Evolutionary conservation across 2,329 filamentous ascomycete genomes (phyloP), one percentile per base, ranked within the genome.

Genomic region (Aulographum hederae): DNA sequence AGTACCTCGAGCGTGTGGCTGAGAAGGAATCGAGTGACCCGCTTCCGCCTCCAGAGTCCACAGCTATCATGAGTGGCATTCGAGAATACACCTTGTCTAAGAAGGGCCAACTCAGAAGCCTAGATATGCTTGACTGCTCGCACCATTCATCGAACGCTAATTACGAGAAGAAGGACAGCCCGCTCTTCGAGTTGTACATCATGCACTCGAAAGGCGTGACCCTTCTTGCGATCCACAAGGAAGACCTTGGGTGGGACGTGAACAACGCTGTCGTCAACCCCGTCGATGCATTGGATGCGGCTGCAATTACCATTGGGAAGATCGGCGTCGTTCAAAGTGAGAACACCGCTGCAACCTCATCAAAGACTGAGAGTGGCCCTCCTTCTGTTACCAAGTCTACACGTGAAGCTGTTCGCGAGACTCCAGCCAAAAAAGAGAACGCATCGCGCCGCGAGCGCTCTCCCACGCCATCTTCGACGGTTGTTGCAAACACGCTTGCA

Each of bases 121-220:
- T 98, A 34, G 84, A 93, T 46, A 81, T 98, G 46, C 67, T 95
- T 17, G 72, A 75, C 45, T 74, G 66, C 42, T 73, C 75, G 34
- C 67, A 71, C 38, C 61, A 62, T 37, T 44, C 52, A 8, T 33
- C 50, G 43, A 57, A 65, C 5, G 63, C 71, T 37, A 67, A 69
- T 25, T 62, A 62, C 16, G 52, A 55, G 14, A 55, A 60, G 2
- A 73, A 77, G 15, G 78, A 89, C 39, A 70, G 71, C 12, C 73
- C 76, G 0, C 58, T 94, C 11, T 95, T 98, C 46, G 89, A 98
- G 58, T 65, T 98, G 6, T 98, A 98, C 50, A 78, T 82, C 19
- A 92, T 94, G 77, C 86, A 98, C 53, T 94, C 89, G 8, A 91
- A 84, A 57, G 89, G 89, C 38, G 84, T 95, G n/a, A 85, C 85